phyloP scores from a whole-genome alignment of 2,329 filamentous ascomycete genomes.

The Fonsecaea pedrosoi region DNA sequence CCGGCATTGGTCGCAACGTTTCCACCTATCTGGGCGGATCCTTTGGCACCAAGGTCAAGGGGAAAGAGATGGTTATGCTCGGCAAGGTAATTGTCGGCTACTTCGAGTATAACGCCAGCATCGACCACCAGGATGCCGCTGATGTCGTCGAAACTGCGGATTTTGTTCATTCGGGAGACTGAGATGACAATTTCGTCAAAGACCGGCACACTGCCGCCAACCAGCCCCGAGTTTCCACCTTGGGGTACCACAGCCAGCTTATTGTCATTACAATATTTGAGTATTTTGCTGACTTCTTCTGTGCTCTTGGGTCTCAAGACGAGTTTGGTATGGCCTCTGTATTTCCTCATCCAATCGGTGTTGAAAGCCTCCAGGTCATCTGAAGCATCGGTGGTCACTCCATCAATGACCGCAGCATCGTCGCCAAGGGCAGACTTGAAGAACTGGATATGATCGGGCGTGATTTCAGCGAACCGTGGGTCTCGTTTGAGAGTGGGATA shows the following conservation, averaged over 20 bases:
- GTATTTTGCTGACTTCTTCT: constrained; percentile 85
- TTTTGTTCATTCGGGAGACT: constrained; percentile 86
- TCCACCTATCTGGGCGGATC: constrained; percentile 93
- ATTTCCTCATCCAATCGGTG: constrained; percentile 99
- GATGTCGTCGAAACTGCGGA: constrained; percentile 89
- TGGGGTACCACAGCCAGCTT: constrained; percentile 93
- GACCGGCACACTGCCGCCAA: constrained; percentile 93
- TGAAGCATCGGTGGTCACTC: constrained; percentile 72
- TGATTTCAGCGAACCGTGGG: constrained; percentile 72
- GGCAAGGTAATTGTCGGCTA: constrained; percentile 83
- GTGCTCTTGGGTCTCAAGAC: constrained; percentile 85
- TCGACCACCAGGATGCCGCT: constrained; percentile 90
- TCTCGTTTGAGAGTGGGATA: constrained; percentile 81
- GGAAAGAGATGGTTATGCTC: constrained; percentile 89
- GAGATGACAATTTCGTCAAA: constrained; percentile 98
- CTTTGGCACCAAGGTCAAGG: constrained; percentile 95
- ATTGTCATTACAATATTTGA: constrained; percentile 95
- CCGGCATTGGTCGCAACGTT: constrained; percentile 97
- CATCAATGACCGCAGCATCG: constrained; percentile 82
- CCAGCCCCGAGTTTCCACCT: constrained; percentile 94
- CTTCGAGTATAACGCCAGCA: constrained; percentile 88
- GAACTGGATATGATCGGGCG: constrained; percentile 76
- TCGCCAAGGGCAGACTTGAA: constrained; percentile 83
- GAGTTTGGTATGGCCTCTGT: constrained; percentile 84
- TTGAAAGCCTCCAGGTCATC: constrained; percentile 93